These are phyloP conservation scores for Spizellomyces punctatus DNA, from an alignment of 192 early-diverging fungal species.

Conservation along the genomic window DNA sequence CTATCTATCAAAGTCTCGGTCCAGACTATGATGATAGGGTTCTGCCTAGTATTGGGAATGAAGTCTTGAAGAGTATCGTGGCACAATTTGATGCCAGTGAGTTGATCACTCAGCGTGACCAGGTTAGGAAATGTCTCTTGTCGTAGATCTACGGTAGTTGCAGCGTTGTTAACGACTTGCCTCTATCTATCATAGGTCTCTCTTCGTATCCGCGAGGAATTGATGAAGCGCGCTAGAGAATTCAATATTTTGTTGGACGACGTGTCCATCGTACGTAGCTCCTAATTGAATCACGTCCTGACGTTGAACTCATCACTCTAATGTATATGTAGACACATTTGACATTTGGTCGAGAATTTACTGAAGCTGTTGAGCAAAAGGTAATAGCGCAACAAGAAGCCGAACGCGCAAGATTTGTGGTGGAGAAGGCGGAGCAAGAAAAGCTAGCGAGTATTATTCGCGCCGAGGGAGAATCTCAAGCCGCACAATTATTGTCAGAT, in stretches of 20 bases:
- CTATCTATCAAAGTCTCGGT: conserved; percentile 89
- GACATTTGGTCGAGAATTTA: conserved; percentile 99
- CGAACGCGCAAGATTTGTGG: conserved; percentile 96
- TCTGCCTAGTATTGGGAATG: conserved; percentile 97
- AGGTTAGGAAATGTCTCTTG: conserved; percentile 18
- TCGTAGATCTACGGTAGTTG: not conserved
- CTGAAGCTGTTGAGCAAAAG: conserved; percentile 97
- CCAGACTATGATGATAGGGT: conserved; percentile 97
- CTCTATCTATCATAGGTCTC: conserved; percentile 60
- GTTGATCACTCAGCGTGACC: conserved; percentile 96
- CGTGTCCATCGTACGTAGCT: conserved; percentile 85
- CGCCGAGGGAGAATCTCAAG: conserved; percentile 96
- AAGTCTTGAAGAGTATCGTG: conserved; percentile 96
- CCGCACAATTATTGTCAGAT: conserved; percentile 89
- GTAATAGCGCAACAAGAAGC: conserved; percentile 99
- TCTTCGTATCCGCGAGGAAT: conserved; percentile 87
- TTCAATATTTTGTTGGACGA: conserved; percentile 97
- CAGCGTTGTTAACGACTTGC: not conserved
- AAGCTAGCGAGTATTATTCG: conserved; percentile 95
- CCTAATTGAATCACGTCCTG: no score
- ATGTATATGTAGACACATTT: conserved; percentile 78
- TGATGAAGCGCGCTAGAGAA: conserved; percentile 89
- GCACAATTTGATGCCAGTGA: conserved; percentile 98
- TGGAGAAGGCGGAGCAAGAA: conserved; percentile 98
- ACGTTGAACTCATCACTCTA: no score